Conservation (phyloP, 345 rosid species). For the Aethionema arabicum region DNA sequence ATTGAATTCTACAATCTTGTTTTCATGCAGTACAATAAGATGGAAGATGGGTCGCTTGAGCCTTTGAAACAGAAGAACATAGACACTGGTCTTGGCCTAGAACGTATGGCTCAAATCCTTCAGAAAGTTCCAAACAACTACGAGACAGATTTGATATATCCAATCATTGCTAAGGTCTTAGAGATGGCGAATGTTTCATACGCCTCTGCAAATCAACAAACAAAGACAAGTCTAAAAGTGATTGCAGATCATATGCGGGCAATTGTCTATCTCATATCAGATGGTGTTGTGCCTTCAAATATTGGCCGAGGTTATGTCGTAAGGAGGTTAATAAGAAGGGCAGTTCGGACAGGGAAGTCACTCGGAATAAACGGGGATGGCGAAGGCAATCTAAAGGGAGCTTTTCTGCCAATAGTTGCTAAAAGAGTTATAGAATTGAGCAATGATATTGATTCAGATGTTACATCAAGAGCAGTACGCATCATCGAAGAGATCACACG, state of each 20-base stretch:
- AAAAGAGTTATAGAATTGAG: constrained; percentile 80
- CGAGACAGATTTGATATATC: constrained; percentile 95
- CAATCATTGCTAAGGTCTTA: constrained; percentile 69
- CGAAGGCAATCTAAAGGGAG: constrained; percentile 56
- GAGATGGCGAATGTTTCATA: constrained; percentile 72
- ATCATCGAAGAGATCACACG: constrained; percentile 76
- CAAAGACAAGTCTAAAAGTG: constrained; percentile 67
- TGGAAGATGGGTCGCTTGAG: constrained; percentile 76
- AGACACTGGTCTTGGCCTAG: constrained; percentile 96
- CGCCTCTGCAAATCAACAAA: constrained; percentile 49
- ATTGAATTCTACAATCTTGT: constrained; percentile 95
- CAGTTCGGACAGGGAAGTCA: constrained; percentile 81
- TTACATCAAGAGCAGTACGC: constrained; percentile 53
- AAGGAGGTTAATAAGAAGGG: constrained; percentile 88
- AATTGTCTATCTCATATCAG: constrained; percentile 82
- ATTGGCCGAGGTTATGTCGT: constrained; percentile 95
- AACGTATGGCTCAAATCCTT: constrained; percentile 88
- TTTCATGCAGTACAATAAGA: constrained; percentile 91
- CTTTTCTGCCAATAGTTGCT: constrained; percentile 70
- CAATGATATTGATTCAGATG: constrained; percentile 64
- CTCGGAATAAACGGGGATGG: constrained; percentile 72
- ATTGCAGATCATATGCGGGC: constrained; percentile 95
- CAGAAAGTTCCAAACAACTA: constrained; percentile 94
- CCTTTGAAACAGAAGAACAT: constrained; percentile 87
- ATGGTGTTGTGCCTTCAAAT: constrained; percentile 90